Conservation (phyloP, 805 yeast genomes). For the Cyberlindnera mississippiensis region DNA sequence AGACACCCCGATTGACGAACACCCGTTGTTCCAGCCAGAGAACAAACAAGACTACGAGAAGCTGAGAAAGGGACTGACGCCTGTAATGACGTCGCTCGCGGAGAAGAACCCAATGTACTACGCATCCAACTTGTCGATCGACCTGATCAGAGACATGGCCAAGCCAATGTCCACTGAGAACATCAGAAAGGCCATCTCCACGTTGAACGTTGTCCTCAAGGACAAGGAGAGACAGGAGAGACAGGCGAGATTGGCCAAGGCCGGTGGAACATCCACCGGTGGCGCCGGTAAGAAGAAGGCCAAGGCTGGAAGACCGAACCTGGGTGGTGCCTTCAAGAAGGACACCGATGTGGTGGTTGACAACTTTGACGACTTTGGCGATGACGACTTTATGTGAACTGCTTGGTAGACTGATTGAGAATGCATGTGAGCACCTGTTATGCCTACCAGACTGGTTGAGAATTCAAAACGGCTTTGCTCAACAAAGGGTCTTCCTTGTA, state of each 20-base stretch:
- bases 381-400: slow-evolving; percentile 76
- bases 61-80: slow-evolving; percentile 66
- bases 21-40: slow-evolving; percentile 82
- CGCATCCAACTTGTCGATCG: slow-evolving; percentile 73
- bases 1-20: slow-evolving; percentile 65
- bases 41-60: slow-evolving; percentile 76
- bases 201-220: slow-evolving; percentile 73
- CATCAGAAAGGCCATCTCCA: slow-evolving; percentile 79
- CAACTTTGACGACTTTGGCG: slow-evolving; percentile 58
- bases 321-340: slow-evolving; percentile 61
- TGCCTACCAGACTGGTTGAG: too few relatives aligned
- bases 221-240: slow-evolving; percentile 91
- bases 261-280: slow-evolving; percentile 84
- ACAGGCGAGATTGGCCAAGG: slow-evolving; percentile 73
- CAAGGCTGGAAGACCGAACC: slow-evolving; percentile 59
- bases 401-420: too few relatives aligned
- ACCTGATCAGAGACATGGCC: slow-evolving; percentile 78
- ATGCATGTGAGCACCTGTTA: too few relatives aligned
- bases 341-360: slow-evolving; percentile 55
- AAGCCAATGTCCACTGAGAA: slow-evolving; percentile 80
- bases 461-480: too few relatives aligned
- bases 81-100: slow-evolving; percentile 56
- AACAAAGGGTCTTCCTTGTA: too few relatives aligned
- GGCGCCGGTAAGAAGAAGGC: slow-evolving; percentile 97
- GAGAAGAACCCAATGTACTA: slow-evolving; percentile 64